Evolutionary conservation across 768 basidiomycete genomes (phyloP).

Genomic region (Hygrophoropsis aurantiaca): DNA sequence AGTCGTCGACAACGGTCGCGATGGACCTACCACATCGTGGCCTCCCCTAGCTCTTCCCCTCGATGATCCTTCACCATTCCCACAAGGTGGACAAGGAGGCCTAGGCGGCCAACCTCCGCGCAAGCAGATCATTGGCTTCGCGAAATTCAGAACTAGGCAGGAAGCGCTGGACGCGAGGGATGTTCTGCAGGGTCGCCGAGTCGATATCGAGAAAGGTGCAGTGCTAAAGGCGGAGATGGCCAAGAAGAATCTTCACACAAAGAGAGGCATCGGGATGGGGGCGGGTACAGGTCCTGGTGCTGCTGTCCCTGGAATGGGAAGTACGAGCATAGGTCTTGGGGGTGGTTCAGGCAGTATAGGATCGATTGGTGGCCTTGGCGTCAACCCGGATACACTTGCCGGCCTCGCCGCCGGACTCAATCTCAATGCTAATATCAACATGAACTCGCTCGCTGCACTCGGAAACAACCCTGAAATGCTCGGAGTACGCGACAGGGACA

Average conservation of each 20-base stretch:
- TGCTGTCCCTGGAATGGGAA: conserved; percentile 26
- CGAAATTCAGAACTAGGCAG: conserved; percentile 85
- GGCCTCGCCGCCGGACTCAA: conserved; percentile 29
- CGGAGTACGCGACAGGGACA: conserved; percentile 40
- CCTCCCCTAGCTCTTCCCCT: conserved; percentile 38
- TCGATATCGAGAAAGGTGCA: conserved; percentile 91
- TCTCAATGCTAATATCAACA: conserved; percentile 25
- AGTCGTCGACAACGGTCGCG: conserved; percentile 75
- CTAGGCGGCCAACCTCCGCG: conserved; percentile 52
- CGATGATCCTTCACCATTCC: conserved; percentile 32
- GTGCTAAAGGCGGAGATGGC: conserved; percentile 99
- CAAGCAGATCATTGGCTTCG: conserved; percentile 98
- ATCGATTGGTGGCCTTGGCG: conserved; percentile 21
- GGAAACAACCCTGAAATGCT: conserved; percentile 31
- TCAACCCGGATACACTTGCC: conserved; percentile 25
- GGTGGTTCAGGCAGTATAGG: conserved; percentile 28
- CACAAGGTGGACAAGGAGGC: conserved; percentile 20
- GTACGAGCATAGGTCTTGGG: conserved; percentile 23
- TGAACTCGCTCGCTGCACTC: conserved; percentile 25
- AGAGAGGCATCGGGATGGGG: conserved; percentile 80
- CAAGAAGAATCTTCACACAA: conserved; percentile 98
- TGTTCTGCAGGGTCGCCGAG: conserved; percentile 81
- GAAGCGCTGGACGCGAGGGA: conserved; percentile 90
- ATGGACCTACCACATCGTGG: conserved; percentile 73
- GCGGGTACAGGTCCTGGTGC: conserved; percentile 30